Conservation (phyloP, 148 eudicot genomes). For the Chenopodium formosanum region DNA sequence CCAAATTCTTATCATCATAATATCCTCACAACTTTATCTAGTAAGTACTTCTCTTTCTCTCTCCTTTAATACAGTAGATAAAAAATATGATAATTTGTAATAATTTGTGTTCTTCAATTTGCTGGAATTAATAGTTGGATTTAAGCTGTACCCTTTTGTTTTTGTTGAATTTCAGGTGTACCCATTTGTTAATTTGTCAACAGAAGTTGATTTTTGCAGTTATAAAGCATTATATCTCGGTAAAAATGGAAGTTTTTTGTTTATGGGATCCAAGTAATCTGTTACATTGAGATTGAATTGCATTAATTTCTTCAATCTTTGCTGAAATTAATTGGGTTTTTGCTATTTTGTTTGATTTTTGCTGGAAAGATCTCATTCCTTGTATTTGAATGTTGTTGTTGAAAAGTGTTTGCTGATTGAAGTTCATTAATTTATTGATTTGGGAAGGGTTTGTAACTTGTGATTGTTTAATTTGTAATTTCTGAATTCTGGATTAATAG, state of each 20-base stretch:
- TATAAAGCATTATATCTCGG: background rate
- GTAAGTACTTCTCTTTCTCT: background rate
- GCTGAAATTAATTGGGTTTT: background rate
- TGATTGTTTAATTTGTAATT: constrained; percentile 1
- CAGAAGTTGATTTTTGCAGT: constrained; percentile 15
- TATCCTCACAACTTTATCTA: constrained; percentile 7
- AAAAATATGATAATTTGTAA: background rate
- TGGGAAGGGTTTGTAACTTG: constrained; percentile 15
- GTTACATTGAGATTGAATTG: constrained; percentile 5
- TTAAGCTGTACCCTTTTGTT: constrained; percentile 12
- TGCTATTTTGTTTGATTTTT: constrained; percentile 2
- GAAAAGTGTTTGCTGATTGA: constrained; percentile 22
- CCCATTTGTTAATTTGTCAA: constrained; percentile 23
- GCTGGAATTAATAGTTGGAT: background rate
- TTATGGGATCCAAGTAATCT: constrained; percentile 4
- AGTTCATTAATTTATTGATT: constrained; percentile 25
- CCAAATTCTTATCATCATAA: constrained; percentile 17
- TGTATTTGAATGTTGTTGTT: constrained; percentile 9
- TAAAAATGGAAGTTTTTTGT: background rate
- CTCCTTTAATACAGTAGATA: background rate
- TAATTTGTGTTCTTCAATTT: background rate
- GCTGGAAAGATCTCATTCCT: constrained; percentile 11
- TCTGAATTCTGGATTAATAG: constrained; percentile 14
- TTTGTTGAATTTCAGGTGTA: constrained; percentile 25
- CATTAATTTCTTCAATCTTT: background rate